Conservation (phyloP, 305 asterid species). For the Solanum hybrid region DNA sequence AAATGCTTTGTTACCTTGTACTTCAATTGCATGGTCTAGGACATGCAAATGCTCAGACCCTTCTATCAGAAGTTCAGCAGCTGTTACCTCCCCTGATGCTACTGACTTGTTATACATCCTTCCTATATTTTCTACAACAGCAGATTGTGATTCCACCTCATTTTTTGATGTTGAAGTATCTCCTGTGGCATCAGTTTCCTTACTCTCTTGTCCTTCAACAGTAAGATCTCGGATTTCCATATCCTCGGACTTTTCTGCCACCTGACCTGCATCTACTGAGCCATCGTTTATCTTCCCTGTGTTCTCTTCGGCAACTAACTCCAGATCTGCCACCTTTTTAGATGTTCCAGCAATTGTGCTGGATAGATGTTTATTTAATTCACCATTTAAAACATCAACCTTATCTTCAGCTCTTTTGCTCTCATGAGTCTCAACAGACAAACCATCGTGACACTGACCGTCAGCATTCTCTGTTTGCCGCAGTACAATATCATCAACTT, state of each 20-base stretch:
- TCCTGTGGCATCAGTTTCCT: not conserved
- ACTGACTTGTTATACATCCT: conserved; percentile 1
- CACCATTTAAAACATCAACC: not conserved
- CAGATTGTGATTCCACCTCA: not conserved
- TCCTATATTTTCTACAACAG: not conserved
- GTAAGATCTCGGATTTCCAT: not conserved
- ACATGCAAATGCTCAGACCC: conserved; percentile 3
- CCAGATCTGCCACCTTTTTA: conserved; percentile 3
- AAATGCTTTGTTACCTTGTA: not conserved
- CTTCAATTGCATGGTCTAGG: conserved; percentile 8
- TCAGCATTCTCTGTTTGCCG: not conserved
- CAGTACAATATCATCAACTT: not conserved
- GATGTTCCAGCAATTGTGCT: not conserved
- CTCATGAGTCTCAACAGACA: conserved; percentile 6
- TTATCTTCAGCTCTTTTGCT: conserved; percentile 6
- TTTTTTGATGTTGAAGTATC: conserved; percentile 1
- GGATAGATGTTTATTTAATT: not conserved
- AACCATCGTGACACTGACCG: not conserved
- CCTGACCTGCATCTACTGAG: not conserved
- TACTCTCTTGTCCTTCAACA: conserved; percentile 1
- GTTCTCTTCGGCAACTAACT: not conserved
- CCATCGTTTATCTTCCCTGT: not conserved
- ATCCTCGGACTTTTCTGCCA: not conserved
- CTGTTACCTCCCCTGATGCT: not conserved
- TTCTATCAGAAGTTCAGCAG: not conserved